These are phyloP conservation scores for Tricholoma furcatifolium DNA, from an alignment of 768 basidiomycete genomes.

Conservation along the genomic window DNA sequence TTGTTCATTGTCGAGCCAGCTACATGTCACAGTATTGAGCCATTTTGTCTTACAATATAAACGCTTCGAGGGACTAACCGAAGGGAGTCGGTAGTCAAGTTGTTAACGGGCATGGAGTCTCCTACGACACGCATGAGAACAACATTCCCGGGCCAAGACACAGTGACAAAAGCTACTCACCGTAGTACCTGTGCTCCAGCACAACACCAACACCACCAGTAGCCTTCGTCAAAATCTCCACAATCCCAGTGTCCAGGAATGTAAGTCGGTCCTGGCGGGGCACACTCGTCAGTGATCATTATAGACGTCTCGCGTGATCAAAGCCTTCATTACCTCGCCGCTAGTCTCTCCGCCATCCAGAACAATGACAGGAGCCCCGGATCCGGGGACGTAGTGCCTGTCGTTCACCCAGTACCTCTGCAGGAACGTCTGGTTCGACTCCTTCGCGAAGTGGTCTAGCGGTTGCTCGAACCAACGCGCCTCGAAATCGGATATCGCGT, in stretches of 20 bases:
- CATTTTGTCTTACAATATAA: background rate
- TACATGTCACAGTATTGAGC: slow-evolving; percentile 27
- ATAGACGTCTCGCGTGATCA: background rate
- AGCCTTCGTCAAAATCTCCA: slow-evolving; percentile 79
- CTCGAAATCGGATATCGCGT: slow-evolving; percentile 45
- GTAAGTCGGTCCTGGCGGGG: slow-evolving; percentile 49
- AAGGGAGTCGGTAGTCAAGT: slow-evolving; percentile 81
- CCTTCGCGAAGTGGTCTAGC: slow-evolving; percentile 73
- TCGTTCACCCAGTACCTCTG: slow-evolving; percentile 94
- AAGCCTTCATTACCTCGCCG: slow-evolving; percentile 56
- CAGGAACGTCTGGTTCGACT: slow-evolving; percentile 60
- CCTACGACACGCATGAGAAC: slow-evolving; percentile 39
- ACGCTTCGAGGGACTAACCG: slow-evolving; percentile 41
- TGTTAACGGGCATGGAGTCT: slow-evolving; percentile 68
- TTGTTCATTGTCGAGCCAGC: slow-evolving; percentile 89
- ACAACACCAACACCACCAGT: slow-evolving; percentile 89
- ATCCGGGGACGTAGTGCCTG: slow-evolving; percentile 69
- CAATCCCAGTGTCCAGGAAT: slow-evolving; percentile 79
- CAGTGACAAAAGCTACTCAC: slow-evolving; percentile 30
- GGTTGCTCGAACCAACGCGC: slow-evolving; percentile 80
- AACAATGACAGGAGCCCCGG: slow-evolving; percentile 82
- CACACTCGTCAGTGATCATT: background rate
- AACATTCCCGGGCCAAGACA: background rate
- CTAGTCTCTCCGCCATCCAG: slow-evolving; percentile 93
- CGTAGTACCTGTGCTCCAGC: slow-evolving; percentile 93